These are phyloP conservation scores for Protomyces inundatus DNA, from an alignment of 1,139 yeast species.

Conservation along the genomic window DNA sequence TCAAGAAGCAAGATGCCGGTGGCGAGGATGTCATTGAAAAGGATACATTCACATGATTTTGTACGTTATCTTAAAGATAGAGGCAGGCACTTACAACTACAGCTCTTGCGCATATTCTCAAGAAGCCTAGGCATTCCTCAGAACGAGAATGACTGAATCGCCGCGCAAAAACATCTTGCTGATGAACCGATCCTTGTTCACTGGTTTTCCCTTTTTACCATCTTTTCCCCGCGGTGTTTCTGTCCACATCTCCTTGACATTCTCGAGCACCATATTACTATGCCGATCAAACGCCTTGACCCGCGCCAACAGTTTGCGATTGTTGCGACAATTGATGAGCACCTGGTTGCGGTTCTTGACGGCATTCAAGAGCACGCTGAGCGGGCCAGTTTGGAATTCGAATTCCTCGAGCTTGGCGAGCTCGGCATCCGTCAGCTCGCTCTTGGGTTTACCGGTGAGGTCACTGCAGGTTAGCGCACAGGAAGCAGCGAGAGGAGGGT, in stretches of 20 bases:
- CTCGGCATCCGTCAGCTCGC: conserved; percentile 77
- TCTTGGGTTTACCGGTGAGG: conserved; percentile 62
- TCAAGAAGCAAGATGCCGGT: conserved; percentile 4
- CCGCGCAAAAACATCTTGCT: conserved; percentile 90
- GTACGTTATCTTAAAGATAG: not conserved
- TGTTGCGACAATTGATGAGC: conserved; percentile 83
- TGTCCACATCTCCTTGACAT: conserved; percentile 88
- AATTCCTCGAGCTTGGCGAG: conserved; percentile 79
- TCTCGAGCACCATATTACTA: conserved; percentile 85
- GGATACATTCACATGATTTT: conserved; percentile 1
- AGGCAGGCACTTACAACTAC: too few relatives aligned
- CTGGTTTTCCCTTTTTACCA: conserved; percentile 65
- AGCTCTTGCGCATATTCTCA: too few relatives aligned
- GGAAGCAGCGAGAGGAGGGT: not conserved
- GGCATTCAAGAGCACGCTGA: conserved; percentile 76
- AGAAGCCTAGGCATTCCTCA: conserved; percentile 43
- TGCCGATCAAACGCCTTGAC: conserved; percentile 96
- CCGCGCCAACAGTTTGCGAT: conserved; percentile 81
- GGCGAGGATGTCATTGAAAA: conserved; percentile 13
- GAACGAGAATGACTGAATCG: conserved; percentile 82
- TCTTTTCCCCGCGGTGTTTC: conserved; percentile 60
- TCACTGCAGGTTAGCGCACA: conserved; percentile 44
- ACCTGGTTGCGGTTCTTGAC: conserved; percentile 70
- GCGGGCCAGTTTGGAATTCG: conserved; percentile 86
- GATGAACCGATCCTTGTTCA: conserved; percentile 76